Conservation (phyloP, 73 alveolate genomes). For the Loxodes magnus region DNA sequence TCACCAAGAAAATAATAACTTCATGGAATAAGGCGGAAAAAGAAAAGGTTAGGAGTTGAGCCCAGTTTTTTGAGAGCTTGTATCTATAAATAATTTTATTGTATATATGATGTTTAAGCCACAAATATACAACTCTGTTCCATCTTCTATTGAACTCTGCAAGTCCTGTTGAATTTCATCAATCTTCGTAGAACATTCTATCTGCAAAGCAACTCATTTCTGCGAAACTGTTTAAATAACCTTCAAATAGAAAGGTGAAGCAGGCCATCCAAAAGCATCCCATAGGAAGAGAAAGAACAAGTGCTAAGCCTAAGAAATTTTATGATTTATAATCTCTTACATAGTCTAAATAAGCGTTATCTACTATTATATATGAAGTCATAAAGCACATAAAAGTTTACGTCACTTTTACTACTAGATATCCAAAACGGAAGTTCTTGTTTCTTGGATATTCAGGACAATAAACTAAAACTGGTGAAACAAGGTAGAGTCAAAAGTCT, state of each 20-base stretch:
- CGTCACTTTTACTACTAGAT: too few relatives aligned
- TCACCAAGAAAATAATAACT: neutral
- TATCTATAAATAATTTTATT: neutral
- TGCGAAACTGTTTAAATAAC: slow-evolving; percentile 22
- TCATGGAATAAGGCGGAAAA: neutral
- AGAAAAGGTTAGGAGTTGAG: neutral
- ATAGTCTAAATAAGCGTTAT: too few relatives aligned
- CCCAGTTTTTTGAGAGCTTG: neutral
- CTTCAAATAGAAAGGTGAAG: neutral
- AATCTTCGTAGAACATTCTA: slow-evolving; percentile 44
- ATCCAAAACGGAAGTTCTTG: too few relatives aligned
- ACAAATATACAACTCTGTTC: slow-evolving; percentile 44
- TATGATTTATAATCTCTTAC: too few relatives aligned
- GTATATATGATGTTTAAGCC: slow-evolving; percentile 32
- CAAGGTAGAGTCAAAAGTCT: too few relatives aligned
- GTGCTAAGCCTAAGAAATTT: neutral
- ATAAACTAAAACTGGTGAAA: too few relatives aligned
- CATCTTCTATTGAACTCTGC: slow-evolving; percentile 53
- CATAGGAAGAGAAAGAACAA: neutral
- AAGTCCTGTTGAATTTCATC: slow-evolving; percentile 52
- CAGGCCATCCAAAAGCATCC: neutral
- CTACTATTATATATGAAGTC: too few relatives aligned
- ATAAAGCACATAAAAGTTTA: too few relatives aligned
- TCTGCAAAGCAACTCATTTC: slow-evolving; percentile 46
- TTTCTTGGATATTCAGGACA: too few relatives aligned